Conservation (phyloP, 2,329 filamentous ascomycete genomes). For the Talaromyces sp. region DNA sequence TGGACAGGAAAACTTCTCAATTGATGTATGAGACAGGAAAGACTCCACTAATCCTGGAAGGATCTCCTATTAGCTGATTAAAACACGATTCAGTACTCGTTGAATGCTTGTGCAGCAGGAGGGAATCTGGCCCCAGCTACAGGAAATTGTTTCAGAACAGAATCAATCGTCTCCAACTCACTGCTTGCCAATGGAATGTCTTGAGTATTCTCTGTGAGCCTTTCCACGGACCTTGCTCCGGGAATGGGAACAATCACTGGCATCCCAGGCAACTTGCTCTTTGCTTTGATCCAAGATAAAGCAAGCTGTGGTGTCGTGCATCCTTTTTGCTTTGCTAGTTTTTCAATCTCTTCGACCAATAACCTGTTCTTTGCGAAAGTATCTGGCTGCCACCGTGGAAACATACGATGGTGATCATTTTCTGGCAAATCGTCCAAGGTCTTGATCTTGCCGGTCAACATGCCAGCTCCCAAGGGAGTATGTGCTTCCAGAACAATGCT, state of each 20-base stretch:
- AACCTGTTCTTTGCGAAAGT: constrained; percentile 47
- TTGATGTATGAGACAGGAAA: neutral
- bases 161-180: constrained; percentile 22
- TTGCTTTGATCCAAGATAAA: constrained; percentile 40
- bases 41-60: neutral
- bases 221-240: constrained; percentile 30
- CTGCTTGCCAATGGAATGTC: constrained; percentile 39
- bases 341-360: constrained; percentile 42
- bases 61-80: neutral
- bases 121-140: constrained; percentile 7
- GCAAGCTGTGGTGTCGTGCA: constrained; percentile 43
- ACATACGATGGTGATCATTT: constrained; percentile 37
- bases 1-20: constrained; percentile 7
- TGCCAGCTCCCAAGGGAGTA: constrained; percentile 55
- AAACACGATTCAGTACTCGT: constrained; percentile 1
- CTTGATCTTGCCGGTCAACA: constrained; percentile 47
- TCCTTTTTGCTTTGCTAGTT: constrained; percentile 39
- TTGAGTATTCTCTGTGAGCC: constrained; percentile 36
- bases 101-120: neutral
- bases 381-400: constrained; percentile 48
- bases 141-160: constrained; percentile 1
- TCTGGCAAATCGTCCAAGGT: constrained; percentile 43
- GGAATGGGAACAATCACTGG: constrained; percentile 34
- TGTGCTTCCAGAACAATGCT: constrained; percentile 56
- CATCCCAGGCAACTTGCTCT: constrained; percentile 30